These are phyloP conservation scores for Citrullus colocynthis DNA, from an alignment of 306 rosid genomes.

Conservation along the genomic window DNA sequence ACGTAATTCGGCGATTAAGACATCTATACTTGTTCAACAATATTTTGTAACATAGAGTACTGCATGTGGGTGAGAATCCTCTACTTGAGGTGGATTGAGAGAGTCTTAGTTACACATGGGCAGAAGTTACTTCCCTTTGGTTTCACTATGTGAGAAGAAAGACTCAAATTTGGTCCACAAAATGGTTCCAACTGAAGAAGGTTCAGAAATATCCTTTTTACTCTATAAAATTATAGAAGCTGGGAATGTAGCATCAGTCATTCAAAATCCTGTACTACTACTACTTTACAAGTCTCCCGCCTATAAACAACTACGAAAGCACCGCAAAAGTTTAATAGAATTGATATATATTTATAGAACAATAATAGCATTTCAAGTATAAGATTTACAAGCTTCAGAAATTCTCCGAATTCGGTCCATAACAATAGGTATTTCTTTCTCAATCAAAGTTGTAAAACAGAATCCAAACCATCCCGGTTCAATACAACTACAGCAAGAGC, in stretches of 20 bases:
- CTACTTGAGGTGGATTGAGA: background rate
- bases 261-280: background rate
- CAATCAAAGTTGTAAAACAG: conserved; percentile 53
- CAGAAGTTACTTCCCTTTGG: background rate
- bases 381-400: conserved; percentile 35
- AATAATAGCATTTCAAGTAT: conserved; percentile 19
- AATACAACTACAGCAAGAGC: conserved; percentile 73
- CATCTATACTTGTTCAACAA: too few relatives aligned
- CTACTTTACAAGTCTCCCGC: background rate
- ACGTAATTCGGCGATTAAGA: too few relatives aligned
- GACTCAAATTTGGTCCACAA: background rate
- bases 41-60: too few relatives aligned
- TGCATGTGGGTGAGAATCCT: background rate
- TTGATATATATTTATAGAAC: background rate
- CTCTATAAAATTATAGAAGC: background rate
- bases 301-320: background rate
- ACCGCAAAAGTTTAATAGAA: background rate
- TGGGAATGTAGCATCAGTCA: background rate
- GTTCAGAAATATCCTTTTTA: background rate
- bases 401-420: conserved; percentile 62
- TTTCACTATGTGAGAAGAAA: background rate
- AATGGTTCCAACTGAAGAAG: background rate
- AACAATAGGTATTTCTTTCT: conserved; percentile 56
- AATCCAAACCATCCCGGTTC: conserved; percentile 91
- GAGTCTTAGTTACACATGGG: background rate